Percentiles rank a stretch among this genome's conserved stretches.
phyloP scores from a whole-genome alignment of 163 green algal species.

The Chloromonas sp. region DNA sequence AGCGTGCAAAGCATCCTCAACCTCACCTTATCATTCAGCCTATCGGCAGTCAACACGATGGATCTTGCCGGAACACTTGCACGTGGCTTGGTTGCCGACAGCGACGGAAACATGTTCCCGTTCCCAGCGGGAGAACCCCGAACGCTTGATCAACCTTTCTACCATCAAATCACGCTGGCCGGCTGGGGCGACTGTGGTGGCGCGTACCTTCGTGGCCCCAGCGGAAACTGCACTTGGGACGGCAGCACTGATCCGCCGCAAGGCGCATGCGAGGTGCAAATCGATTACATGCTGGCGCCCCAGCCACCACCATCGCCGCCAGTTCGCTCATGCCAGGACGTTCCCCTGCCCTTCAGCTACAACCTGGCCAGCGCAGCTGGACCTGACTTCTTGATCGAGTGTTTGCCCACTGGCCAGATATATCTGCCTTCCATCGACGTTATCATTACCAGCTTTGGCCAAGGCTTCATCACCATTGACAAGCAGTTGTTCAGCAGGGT shows the following conservation, averaged over 20 bases:
- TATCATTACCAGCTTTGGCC: background rate
- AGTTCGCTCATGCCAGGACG: background rate
- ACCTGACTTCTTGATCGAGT: background rate
- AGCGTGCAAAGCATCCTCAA: background rate
- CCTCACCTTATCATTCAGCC: background rate
- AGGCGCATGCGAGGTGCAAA: too few species aligned
- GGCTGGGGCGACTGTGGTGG: background rate
- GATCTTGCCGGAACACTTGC: background rate
- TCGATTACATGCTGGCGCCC: too few species aligned
- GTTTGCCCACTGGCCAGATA: background rate
- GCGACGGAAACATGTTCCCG: background rate
- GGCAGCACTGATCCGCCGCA: too few species aligned
- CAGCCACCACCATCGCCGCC: too few species aligned
- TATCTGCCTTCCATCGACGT: background rate
- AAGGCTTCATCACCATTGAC: background rate
- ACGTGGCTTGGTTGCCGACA: background rate
- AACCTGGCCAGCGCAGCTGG: background rate
- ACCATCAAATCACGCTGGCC: background rate
- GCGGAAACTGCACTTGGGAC: background rate
- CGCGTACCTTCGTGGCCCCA: background rate
- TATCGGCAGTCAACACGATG: background rate
- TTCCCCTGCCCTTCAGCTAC: background rate
- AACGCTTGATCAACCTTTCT: background rate
- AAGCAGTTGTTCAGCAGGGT: background rate
- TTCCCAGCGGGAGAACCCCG: background rate